phyloP scores from a whole-genome alignment of 345 rosid species.

The Corchorus olitorius region DNA sequence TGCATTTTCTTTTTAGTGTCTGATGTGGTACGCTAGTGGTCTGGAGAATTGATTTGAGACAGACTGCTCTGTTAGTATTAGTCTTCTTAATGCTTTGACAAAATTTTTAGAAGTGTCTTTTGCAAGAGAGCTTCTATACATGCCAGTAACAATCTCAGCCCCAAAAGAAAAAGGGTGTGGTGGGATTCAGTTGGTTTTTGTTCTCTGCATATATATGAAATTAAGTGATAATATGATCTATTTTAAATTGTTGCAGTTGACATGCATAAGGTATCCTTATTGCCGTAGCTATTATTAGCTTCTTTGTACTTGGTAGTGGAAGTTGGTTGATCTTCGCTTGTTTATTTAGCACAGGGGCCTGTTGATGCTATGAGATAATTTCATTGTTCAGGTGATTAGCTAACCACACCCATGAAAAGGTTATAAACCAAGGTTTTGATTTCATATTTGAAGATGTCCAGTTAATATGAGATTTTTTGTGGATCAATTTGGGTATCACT shows the following conservation, averaged over 20 bases:
- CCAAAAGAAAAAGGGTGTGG: neutral
- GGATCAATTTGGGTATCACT: slow-evolving; percentile 1
- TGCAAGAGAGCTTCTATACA: neutral
- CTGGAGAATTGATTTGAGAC: neutral
- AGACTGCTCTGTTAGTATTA: neutral
- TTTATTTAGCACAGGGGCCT: no score
- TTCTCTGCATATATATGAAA: neutral
- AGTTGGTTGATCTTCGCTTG: no score
- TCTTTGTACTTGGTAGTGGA: no score
- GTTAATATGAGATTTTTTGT: neutral
- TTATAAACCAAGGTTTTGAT: neutral
- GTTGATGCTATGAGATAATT: neutral
- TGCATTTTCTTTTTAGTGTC: neutral
- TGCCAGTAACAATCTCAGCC: neutral
- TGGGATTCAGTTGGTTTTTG: neutral
- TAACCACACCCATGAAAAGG: neutral
- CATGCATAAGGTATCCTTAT: neutral
- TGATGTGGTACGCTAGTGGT: neutral
- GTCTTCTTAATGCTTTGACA: neutral
- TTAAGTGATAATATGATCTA: neutral
- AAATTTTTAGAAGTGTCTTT: neutral
- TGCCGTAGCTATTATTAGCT: no score
- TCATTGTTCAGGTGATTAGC: neutral
- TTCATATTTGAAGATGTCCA: neutral
- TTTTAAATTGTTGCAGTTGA: neutral